Evolutionary conservation across 208 protist genomes (phyloP).

Genomic region (Acanthamoeba sp.): DNA sequence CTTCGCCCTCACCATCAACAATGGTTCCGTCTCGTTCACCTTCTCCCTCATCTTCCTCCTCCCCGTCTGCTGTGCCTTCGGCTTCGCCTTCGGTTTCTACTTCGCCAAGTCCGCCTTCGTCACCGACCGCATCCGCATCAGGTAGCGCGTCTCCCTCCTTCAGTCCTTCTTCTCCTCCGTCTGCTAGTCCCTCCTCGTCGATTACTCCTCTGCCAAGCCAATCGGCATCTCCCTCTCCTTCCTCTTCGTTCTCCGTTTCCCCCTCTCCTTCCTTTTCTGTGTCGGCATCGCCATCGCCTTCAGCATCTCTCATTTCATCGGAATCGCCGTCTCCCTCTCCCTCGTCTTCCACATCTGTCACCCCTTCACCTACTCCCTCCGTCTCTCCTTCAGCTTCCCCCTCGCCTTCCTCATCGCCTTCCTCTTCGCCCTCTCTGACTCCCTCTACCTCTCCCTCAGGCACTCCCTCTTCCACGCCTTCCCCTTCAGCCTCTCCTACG

Average conservation of each 20-base stretch:
- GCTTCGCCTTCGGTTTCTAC: background rate
- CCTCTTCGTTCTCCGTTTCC: background rate
- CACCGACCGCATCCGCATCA: background rate
- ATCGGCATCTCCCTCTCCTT: background rate
- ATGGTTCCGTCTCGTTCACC: background rate
- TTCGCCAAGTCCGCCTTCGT: background rate
- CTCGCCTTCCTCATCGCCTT: background rate
- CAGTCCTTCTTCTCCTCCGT: background rate
- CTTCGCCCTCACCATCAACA: background rate
- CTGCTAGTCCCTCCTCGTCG: background rate
- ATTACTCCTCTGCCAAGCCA: background rate
- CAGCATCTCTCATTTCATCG: background rate
- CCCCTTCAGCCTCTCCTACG: background rate
- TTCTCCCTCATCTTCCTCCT: background rate
- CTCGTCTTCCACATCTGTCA: background rate
- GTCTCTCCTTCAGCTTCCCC: background rate
- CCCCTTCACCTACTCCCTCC: background rate
- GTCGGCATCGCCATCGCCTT: background rate
- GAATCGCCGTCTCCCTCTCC: background rate
- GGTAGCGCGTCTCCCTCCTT: background rate
- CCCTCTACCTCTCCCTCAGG: background rate
- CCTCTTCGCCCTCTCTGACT: background rate
- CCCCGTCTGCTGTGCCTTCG: background rate
- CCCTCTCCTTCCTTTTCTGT: background rate
- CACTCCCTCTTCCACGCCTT: background rate